Conservation (phyloP, 2,329 filamentous ascomycete genomes). For the Colletotrichum sp. region DNA sequence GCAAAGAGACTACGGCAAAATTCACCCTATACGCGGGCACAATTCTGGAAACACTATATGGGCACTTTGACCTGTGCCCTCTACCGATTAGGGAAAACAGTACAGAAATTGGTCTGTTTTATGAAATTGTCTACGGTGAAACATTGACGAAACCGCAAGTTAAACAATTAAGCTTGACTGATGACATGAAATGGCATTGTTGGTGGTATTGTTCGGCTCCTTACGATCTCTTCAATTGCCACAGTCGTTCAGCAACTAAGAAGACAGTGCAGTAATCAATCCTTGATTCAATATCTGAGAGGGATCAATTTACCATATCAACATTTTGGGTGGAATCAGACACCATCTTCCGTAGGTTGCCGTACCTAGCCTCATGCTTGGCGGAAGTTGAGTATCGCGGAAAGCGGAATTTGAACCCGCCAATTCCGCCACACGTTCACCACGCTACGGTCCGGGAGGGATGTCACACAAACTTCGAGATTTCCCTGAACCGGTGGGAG, state of each 20-base stretch:
- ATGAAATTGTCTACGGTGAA: too few relatives aligned
- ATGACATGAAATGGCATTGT: background rate
- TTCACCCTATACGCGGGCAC: too few relatives aligned
- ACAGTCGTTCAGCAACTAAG: background rate
- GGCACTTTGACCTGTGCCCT: too few relatives aligned
- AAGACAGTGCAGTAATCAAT: fast-evolving
- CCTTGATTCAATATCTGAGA: background rate
- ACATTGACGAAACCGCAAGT: too few relatives aligned
- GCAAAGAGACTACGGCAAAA: too few relatives aligned
- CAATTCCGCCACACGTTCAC: background rate
- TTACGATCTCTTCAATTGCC: background rate
- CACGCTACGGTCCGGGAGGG: background rate
- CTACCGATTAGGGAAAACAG: too few relatives aligned
- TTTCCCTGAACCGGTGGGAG: background rate
- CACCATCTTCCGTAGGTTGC: background rate
- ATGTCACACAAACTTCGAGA: background rate
- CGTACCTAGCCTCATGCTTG: background rate
- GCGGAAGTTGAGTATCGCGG: background rate
- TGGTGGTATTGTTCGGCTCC: background rate
- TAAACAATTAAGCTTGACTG: background rate
- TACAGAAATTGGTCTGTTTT: too few relatives aligned
- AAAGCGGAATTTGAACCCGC: background rate
- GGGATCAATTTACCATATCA: fast-evolving
- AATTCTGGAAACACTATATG: too few relatives aligned
- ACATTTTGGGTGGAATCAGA: background rate